Conservation (phyloP, 768 basidiomycete genomes). For the Tubosaeta brunneosetosa region DNA sequence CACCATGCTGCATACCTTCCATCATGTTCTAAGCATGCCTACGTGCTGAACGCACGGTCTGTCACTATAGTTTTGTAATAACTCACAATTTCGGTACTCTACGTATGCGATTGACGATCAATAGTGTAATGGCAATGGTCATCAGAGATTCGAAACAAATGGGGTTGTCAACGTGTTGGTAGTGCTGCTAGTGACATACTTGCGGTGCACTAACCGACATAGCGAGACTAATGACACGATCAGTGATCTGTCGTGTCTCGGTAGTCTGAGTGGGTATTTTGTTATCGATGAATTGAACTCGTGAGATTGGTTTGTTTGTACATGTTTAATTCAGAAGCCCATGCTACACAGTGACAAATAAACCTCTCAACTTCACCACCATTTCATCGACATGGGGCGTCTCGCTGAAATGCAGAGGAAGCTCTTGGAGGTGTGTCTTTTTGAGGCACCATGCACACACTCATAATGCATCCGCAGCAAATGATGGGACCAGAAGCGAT, state of each 20-base stretch:
- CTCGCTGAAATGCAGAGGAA: conserved; percentile 97
- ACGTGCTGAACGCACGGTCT: conserved; percentile 18
- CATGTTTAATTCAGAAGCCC: conserved; percentile 22
- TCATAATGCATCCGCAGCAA: conserved; percentile 55
- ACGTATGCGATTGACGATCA: conserved; percentile 13
- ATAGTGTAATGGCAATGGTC: conserved; percentile 8
- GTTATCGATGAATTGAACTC: background rate
- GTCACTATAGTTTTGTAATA: conserved; percentile 10
- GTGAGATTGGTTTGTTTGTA: conserved; percentile 17
- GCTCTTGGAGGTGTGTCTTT: conserved; percentile 65
- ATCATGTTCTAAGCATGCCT: conserved; percentile 22
- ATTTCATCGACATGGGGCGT: conserved; percentile 66
- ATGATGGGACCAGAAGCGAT: conserved; percentile 99
- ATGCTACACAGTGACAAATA: conserved; percentile 30
- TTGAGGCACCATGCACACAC: conserved; percentile 4
- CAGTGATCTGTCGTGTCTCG: conserved; percentile 9
- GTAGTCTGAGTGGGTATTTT: conserved; percentile 13
- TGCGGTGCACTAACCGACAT: background rate
- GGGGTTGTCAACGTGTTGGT: background rate
- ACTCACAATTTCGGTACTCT: conserved; percentile 11
- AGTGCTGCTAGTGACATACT: background rate
- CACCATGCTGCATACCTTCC: conserved; percentile 18
- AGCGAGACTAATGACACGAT: background rate
- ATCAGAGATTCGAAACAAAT: background rate
- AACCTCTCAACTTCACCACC: conserved; percentile 11